A percentile compares a stretch with the other conserved stretches of the same genome.
Conservation (phyloP, 179 eudicot species). For the Corrigiola litoralis region DNA sequence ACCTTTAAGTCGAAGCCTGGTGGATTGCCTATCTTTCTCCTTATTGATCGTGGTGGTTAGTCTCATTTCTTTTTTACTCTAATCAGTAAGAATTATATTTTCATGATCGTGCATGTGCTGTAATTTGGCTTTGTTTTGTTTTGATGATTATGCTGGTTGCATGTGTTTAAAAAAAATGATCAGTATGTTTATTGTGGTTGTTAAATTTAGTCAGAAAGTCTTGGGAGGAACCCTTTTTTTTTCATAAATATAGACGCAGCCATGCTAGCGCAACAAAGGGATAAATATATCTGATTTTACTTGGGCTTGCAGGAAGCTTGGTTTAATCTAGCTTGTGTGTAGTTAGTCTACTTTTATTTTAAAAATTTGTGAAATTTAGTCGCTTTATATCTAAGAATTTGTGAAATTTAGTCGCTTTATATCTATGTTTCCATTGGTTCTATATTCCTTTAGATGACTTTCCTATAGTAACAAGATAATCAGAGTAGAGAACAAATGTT, state of each 20-base stretch:
- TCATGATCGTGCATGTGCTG: no score
- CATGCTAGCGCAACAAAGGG: no score
- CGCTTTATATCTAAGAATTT: neutral
- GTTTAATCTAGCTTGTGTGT: neutral
- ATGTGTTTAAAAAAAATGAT: conserved; percentile 12
- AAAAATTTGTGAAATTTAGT: neutral
- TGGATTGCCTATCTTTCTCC: conserved; percentile 75
- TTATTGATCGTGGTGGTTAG: conserved; percentile 87
- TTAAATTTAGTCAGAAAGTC: no score
- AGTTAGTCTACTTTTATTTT: no score
- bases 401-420: neutral
- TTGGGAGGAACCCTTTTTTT: no score
- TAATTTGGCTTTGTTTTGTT: neutral
- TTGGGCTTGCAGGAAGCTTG: neutral
- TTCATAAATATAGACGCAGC: no score
- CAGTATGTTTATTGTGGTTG: no score
- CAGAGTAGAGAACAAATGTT: no score
- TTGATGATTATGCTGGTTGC: conserved; percentile 14
- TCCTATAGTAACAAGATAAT: no score
- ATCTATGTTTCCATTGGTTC: conserved; percentile 1
- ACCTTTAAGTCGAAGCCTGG: conserved; percentile 69
- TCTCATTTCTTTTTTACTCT: neutral
- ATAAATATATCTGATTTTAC: no score
- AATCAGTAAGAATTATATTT: neutral
- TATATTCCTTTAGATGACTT: no score